Percentiles rank a stretch among this genome's conserved stretches.
phyloP scores from a whole-genome alignment of 2,329 filamentous ascomycete species.

The Paecilomyces sp. region DNA sequence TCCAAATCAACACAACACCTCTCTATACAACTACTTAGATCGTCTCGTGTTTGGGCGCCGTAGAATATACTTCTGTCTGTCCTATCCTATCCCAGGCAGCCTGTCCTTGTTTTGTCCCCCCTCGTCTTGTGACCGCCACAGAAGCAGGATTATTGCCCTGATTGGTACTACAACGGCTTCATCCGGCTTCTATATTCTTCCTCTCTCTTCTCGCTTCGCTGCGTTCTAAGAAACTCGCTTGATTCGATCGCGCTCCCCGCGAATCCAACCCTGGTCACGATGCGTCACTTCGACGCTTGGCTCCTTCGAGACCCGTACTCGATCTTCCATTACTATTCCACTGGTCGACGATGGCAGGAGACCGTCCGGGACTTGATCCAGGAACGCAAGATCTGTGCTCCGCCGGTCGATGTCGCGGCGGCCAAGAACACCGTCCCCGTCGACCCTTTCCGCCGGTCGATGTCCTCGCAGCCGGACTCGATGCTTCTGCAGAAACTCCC shows the following conservation, averaged over 20 bases:
- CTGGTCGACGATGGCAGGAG: conserved; percentile 28
- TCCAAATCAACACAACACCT: neutral
- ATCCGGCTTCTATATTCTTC: neutral
- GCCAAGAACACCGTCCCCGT: conserved; percentile 1
- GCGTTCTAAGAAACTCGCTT: neutral
- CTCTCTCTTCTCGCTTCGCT: neutral
- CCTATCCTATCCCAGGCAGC: neutral
- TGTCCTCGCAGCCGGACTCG: conserved; percentile 13
- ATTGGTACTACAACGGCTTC: neutral
- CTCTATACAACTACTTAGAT: neutral
- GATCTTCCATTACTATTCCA: conserved; percentile 32
- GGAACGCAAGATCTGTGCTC: conserved; percentile 27
- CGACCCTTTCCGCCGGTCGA: conserved; percentile 10
- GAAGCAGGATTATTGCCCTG: neutral
- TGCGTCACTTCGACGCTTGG: conserved; percentile 34
- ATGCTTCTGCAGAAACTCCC: conserved; percentile 22
- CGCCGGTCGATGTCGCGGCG: conserved; percentile 5
- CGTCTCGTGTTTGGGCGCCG: neutral
- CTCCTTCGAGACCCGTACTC: conserved; percentile 31
- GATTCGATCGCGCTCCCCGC: neutral
- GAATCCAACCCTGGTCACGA: conserved; percentile 5
- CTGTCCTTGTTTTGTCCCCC: neutral
- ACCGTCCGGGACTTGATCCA: conserved; percentile 28
- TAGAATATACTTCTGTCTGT: neutral
- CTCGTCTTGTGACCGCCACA: neutral